Evolutionary conservation across 2,329 filamentous ascomycete species (phyloP).

Genomic region (Pseudogymnoascus sp.): DNA sequence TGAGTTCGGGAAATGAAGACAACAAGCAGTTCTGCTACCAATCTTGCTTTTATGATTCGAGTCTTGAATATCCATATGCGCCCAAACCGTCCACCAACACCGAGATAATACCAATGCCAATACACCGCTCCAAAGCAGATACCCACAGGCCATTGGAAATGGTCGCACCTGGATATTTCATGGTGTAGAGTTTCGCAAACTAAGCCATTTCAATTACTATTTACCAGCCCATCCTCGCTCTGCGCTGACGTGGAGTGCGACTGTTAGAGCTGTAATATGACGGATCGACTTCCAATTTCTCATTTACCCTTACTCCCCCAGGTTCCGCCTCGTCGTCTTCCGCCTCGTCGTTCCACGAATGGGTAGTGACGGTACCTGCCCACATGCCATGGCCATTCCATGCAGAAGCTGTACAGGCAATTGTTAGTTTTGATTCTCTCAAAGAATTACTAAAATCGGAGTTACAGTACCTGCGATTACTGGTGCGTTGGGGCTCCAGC

Average conservation of each 20-base stretch:
- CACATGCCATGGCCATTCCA: constrained; percentile 62
- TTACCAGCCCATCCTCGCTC: constrained; percentile 3
- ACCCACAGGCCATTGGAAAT: background rate
- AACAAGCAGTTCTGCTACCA: constrained; percentile 8
- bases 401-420: constrained; percentile 43
- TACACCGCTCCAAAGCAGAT: background rate
- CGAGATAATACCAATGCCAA: background rate
- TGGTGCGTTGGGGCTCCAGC: constrained; percentile 63
- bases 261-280: constrained; percentile 11
- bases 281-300: constrained; percentile 29
- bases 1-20: constrained; percentile 7
- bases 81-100: background rate
- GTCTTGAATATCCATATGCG: background rate
- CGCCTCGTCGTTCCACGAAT: constrained; percentile 56
- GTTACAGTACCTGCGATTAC: constrained; percentile 40
- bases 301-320: constrained; percentile 32
- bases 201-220: background rate
- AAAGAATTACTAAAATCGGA: background rate
- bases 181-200: background rate
- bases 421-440: constrained; percentile 12
- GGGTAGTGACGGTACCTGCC: constrained; percentile 56
- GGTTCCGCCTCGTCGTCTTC: constrained; percentile 49
- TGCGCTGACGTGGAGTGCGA: background rate
- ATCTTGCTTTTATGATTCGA: constrained; percentile 6
- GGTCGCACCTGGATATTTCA: background rate